These are phyloP conservation scores for Kalanchoe fedtschenkoi DNA, from an alignment of 164 flowering plant genomes.

Conservation along the genomic window DNA sequence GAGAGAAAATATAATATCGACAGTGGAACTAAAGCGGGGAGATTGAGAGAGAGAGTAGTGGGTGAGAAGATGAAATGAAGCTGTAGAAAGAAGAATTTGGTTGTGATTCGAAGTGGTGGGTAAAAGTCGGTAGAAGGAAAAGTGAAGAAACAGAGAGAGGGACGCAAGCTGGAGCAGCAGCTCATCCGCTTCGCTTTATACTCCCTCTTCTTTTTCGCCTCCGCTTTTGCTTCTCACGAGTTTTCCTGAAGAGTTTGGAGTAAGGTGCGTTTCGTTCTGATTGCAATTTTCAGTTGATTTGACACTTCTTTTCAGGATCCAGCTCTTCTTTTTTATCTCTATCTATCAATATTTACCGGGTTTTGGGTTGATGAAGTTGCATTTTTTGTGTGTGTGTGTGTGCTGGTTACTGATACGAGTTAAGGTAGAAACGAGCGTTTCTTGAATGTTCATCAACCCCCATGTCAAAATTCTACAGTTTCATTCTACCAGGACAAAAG, in stretches of 20 bases:
- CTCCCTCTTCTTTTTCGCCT: neutral
- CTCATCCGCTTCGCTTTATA: neutral
- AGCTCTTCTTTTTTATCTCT: neutral
- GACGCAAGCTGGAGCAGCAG: neutral
- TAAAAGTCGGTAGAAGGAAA: constrained; percentile 1
- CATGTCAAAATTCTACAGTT: too few species aligned
- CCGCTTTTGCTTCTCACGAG: neutral
- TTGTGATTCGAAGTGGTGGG: neutral
- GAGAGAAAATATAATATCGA: neutral
- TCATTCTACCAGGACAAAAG: too few species aligned
- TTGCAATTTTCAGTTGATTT: neutral
- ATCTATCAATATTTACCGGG: too few species aligned
- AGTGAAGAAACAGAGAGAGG: neutral
- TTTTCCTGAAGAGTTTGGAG: neutral
- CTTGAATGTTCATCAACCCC: too few species aligned
- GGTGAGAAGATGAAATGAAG: neutral
- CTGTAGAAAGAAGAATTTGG: neutral
- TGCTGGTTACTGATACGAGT: too few species aligned
- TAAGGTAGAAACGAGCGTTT: too few species aligned
- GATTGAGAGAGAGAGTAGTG: neutral
- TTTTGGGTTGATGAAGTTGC: neutral
- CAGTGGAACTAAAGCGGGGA: neutral
- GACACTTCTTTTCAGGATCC: neutral
- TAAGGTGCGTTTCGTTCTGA: neutral
- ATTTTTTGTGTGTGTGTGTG: neutral